Conservation (phyloP, 164 flowering plant genomes). For the Echeveria elegans region DNA sequence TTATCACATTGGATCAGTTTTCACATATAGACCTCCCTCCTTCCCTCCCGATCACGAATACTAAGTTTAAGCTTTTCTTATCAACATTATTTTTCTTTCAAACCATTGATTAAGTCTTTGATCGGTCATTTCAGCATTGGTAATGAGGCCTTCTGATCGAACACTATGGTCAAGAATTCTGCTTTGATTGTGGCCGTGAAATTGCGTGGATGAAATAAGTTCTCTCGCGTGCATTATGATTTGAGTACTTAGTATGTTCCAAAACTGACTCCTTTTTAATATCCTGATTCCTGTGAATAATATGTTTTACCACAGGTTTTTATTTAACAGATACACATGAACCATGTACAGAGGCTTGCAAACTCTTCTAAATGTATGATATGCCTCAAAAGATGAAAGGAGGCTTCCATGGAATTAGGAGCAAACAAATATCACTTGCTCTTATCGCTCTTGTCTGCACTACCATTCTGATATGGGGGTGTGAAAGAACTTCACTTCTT, state of each 20-base stretch:
- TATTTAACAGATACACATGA: neutral
- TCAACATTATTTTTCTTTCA: too few species aligned
- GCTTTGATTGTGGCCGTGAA: neutral
- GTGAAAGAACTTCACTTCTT: slow-evolving; percentile 44
- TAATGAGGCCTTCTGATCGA: neutral
- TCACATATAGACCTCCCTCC: too few species aligned
- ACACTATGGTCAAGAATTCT: neutral
- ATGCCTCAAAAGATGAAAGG: slow-evolving; percentile 47
- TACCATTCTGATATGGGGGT: slow-evolving; percentile 48
- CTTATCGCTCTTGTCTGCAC: slow-evolving; percentile 44
- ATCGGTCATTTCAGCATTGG: too few species aligned
- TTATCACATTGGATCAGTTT: neutral
- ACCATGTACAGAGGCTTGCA: neutral
- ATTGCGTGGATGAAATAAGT: neutral
- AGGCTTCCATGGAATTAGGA: slow-evolving; percentile 34
- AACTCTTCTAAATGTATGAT: neutral
- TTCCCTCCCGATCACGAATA: too few species aligned
- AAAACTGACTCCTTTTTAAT: neutral
- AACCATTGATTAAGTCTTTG: too few species aligned
- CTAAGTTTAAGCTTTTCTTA: too few species aligned
- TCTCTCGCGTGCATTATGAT: neutral
- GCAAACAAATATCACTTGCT: slow-evolving; percentile 35
- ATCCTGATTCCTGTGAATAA: neutral
- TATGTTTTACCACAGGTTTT: neutral
- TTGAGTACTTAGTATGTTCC: neutral